Conservation (phyloP, 805 yeast species). For the Barnettozyma californica region DNA sequence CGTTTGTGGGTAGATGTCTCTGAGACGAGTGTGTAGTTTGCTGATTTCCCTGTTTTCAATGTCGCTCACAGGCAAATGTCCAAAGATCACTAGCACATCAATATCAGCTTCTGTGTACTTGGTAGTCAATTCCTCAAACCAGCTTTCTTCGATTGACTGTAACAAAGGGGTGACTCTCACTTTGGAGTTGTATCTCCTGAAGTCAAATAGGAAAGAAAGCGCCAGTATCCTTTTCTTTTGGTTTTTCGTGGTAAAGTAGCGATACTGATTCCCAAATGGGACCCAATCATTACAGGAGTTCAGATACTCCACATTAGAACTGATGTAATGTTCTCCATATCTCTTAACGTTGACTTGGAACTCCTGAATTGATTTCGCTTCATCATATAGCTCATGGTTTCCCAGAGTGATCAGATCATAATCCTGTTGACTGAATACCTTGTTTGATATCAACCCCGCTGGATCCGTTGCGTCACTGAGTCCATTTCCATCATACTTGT, state of each 20-base stretch:
- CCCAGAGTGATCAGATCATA: constrained; percentile 83
- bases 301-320: constrained; percentile 63
- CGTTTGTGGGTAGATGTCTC: constrained; percentile 53
- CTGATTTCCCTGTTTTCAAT: constrained; percentile 28
- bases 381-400: constrained; percentile 81
- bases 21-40: constrained; percentile 37
- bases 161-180: constrained; percentile 60
- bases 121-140: constrained; percentile 53
- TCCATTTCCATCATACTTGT: constrained; percentile 93
- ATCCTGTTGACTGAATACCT: constrained; percentile 56
- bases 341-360: constrained; percentile 51
- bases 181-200: constrained; percentile 50
- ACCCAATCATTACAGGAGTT: constrained; percentile 42
- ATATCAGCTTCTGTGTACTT: constrained; percentile 35
- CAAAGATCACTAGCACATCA: constrained; percentile 66
- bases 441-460: constrained; percentile 60
- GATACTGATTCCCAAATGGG: constrained; percentile 63
- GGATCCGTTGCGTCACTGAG: constrained; percentile 72
- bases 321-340: constrained; percentile 60
- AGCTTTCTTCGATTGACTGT: constrained; percentile 46
- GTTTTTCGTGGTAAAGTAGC: constrained; percentile 60
- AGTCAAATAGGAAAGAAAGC: constrained; percentile 77
- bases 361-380: constrained; percentile 61
- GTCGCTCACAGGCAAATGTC: constrained; percentile 68
- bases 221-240: constrained; percentile 51